phyloP scores from a whole-genome alignment of 805 yeast species.

The Limtongia smithiae region DNA sequence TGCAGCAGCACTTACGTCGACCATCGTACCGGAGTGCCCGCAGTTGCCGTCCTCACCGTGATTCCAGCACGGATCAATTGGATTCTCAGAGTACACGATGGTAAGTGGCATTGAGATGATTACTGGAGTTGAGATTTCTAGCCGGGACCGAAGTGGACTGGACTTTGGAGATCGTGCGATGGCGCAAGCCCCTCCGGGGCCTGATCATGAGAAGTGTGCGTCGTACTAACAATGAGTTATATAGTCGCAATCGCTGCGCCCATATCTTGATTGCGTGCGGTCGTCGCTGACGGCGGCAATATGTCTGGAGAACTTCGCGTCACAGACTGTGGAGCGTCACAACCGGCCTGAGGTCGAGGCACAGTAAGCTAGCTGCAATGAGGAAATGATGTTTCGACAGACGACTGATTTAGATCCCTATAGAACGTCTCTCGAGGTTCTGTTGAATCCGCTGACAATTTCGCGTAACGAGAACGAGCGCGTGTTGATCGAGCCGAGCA shows the following conservation, averaged over 20 bases:
- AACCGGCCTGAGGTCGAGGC: slow-evolving; percentile 96
- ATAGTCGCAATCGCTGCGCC: slow-evolving; percentile 94
- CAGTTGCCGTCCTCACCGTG: too few relatives aligned
- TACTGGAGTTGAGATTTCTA: too few relatives aligned
- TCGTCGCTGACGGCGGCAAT: slow-evolving; percentile 89
- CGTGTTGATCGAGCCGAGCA: slow-evolving; percentile 88
- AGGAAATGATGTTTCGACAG: not conserved
- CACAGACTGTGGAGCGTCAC: slow-evolving; percentile 94
- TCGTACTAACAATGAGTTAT: too few relatives aligned
- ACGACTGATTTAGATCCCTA: not conserved
- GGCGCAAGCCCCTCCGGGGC: too few relatives aligned
- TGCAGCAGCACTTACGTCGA: too few relatives aligned
- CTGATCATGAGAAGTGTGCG: too few relatives aligned
- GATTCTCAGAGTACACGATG: too few relatives aligned
- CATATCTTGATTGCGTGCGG: slow-evolving; percentile 91
- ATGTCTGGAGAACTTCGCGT: slow-evolving; percentile 88
- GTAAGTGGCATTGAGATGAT: too few relatives aligned
- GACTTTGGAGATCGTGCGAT: too few relatives aligned
- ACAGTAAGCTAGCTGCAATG: slow-evolving; percentile 32
- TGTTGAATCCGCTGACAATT: slow-evolving; percentile 83
- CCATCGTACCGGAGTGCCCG: too few relatives aligned
- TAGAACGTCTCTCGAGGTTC: slow-evolving; percentile 73
- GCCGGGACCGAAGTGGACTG: too few relatives aligned
- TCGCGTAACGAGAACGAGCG: slow-evolving; percentile 91
- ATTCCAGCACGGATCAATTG: too few relatives aligned